Conservation (phyloP, 768 basidiomycete species). For the Podaxis sp. region DNA sequence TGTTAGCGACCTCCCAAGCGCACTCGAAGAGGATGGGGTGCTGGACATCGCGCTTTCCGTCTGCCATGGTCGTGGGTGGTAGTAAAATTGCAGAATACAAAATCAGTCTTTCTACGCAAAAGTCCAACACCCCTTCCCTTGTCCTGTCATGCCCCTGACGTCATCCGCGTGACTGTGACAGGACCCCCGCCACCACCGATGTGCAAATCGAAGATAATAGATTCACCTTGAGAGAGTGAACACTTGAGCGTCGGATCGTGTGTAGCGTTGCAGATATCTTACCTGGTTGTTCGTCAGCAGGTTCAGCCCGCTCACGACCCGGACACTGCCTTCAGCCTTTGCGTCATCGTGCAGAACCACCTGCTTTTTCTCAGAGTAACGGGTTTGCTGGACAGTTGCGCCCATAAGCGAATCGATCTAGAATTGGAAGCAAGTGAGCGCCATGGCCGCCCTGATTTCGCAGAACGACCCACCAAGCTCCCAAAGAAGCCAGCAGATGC, state of each 20-base stretch:
- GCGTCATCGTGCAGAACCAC: conserved; percentile 62
- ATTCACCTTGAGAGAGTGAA: conserved; percentile 33
- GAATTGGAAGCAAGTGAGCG: not conserved
- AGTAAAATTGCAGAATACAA: conserved; percentile 18
- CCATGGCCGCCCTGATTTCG: not conserved
- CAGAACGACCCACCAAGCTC: conserved; percentile 57
- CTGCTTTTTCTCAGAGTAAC: conserved; percentile 62
- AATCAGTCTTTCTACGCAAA: conserved; percentile 23
- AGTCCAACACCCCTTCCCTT: conserved; percentile 17
- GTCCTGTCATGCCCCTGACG: conserved; percentile 21
- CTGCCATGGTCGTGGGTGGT: conserved; percentile 29
- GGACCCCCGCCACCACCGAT: conserved; percentile 25
- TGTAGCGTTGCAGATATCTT: not conserved
- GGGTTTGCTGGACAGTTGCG: conserved; percentile 81
- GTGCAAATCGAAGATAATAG: conserved; percentile 39
- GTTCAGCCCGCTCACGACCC: conserved; percentile 63
- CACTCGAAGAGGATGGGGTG: conserved; percentile 88
- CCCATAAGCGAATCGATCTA: conserved; percentile 87
- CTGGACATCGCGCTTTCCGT: conserved; percentile 67
- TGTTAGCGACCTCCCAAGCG: conserved; percentile 99
- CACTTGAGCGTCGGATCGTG: not conserved
- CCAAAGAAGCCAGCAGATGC: conserved; percentile 71
- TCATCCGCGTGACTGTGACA: conserved; percentile 22
- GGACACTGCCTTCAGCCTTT: conserved; percentile 28
- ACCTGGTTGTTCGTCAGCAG: conserved; percentile 87